Evolutionary conservation across 495 filamentous ascomycete genomes (phyloP).

Genomic region (Hypoxylon intermedium): DNA sequence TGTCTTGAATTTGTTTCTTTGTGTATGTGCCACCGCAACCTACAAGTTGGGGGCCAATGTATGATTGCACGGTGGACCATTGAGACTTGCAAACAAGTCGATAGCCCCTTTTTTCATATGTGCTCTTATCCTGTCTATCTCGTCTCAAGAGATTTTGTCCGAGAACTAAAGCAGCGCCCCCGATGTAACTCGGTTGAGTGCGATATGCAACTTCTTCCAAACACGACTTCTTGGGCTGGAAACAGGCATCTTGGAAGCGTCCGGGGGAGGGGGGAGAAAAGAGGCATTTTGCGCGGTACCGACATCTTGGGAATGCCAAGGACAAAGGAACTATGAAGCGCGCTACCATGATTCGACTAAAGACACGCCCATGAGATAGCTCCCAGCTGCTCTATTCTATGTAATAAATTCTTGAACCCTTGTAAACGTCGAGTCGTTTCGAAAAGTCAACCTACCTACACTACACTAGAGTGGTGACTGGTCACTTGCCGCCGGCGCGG

Average conservation of each 20-base stretch:
- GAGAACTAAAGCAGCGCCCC: conserved; percentile 35
- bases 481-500: conserved; percentile 5
- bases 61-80: conserved; percentile 18
- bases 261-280: conserved; percentile 21
- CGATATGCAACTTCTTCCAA: conserved; percentile 31
- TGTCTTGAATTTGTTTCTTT: conserved; percentile 34
- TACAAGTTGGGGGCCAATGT: conserved; percentile 4
- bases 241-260: conserved; percentile 31
- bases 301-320: conserved; percentile 42
- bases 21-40: conserved; percentile 31
- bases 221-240: conserved; percentile 33
- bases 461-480: neutral
- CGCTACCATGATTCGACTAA: conserved; percentile 13
- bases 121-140: too few relatives aligned
- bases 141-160: conserved; percentile 22
- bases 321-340: conserved; percentile 39
- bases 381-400: too few relatives aligned
- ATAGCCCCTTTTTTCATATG: neutral
- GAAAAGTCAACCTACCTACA: conserved; percentile 6
- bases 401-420: too few relatives aligned
- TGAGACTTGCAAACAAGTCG: conserved; percentile 25
- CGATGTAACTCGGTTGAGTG: conserved; percentile 35
- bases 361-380: conserved; percentile 13
- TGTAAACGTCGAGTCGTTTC: conserved; percentile 37
- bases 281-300: conserved; percentile 37